These are phyloP conservation scores for Serpula lacrymans DNA, from an alignment of 768 basidiomycete genomes.

Conservation along the genomic window DNA sequence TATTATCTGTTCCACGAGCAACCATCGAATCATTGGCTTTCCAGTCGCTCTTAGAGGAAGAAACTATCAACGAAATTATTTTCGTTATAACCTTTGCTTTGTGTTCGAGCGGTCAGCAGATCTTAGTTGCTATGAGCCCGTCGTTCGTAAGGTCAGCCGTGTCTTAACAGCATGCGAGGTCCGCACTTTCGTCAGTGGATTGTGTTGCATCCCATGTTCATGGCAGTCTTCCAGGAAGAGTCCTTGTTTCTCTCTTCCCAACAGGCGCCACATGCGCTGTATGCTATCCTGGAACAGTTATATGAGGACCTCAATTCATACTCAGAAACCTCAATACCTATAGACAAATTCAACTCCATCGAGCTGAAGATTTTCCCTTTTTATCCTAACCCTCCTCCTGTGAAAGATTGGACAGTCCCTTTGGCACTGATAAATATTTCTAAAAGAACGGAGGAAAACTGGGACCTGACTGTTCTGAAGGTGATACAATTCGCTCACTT, in stretches of 20 bases:
- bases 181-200: constrained; percentile 20
- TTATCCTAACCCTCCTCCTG: constrained; percentile 88
- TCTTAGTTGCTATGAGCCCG: constrained; percentile 91
- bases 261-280: constrained; percentile 60
- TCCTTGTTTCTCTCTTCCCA: constrained; percentile 82
- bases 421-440: constrained; percentile 81
- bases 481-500: constrained; percentile 29
- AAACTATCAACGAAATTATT: constrained; percentile 81
- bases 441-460: constrained; percentile 82
- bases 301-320: constrained; percentile 98
- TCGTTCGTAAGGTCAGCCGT: constrained; percentile 91
- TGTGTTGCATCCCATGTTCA: constrained; percentile 3
- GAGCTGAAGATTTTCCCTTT: constrained; percentile 96
- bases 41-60: constrained; percentile 71
- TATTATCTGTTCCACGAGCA: constrained; percentile 78
- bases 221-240: constrained; percentile 59
- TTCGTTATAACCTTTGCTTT: constrained; percentile 93
- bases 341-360: constrained; percentile 91
- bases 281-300: constrained; percentile 89
- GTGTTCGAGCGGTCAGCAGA: constrained; percentile 92
- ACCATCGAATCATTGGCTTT: constrained; percentile 87
- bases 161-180: constrained; percentile 91
- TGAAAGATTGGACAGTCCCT: constrained; percentile 95
- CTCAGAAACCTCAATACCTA: constrained; percentile 89
- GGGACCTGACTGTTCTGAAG: constrained; percentile 94